Conservation (phyloP, 2,329 filamentous ascomycete species). For the Colletotrichum sansevieriae region DNA sequence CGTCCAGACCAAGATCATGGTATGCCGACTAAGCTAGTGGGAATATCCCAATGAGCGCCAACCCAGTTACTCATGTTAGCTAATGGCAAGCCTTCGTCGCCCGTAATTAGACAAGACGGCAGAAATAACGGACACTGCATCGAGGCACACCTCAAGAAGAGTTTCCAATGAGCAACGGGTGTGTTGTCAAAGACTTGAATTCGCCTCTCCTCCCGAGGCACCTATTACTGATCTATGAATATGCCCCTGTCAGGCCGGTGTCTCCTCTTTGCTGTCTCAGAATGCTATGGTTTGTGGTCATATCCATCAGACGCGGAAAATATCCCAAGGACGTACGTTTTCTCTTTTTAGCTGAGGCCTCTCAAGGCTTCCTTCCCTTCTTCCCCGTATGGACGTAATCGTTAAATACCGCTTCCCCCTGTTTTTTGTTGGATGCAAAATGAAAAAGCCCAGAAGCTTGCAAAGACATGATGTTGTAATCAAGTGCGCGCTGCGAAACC, state of each 20-base stretch:
- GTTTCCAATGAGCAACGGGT: too few relatives aligned
- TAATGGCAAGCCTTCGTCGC: too few relatives aligned
- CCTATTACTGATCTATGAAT: constrained; percentile 1
- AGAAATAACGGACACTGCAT: too few relatives aligned
- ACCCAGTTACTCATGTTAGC: too few relatives aligned
- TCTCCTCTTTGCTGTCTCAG: background rate
- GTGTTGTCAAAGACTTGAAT: too few relatives aligned
- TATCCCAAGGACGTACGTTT: background rate
- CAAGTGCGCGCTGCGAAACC: constrained; percentile 8
- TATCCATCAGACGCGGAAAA: background rate
- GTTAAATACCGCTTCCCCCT: constrained; percentile 13
- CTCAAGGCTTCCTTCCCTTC: background rate
- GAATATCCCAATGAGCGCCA: too few relatives aligned
- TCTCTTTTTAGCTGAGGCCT: too few relatives aligned
- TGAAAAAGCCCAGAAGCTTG: background rate
- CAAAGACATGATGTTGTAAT: constrained; percentile 1
- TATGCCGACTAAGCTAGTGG: too few relatives aligned
- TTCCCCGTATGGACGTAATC: constrained; percentile 10
- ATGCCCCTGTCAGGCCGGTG: background rate
- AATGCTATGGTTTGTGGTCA: too few relatives aligned
- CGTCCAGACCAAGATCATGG: too few relatives aligned
- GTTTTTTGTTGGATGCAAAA: constrained; percentile 12
- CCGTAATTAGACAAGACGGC: too few relatives aligned
- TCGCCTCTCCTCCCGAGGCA: background rate
- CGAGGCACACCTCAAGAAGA: too few relatives aligned